Conservation (phyloP, 163 green algal genomes). For the Prototheca wickerhamii region DNA sequence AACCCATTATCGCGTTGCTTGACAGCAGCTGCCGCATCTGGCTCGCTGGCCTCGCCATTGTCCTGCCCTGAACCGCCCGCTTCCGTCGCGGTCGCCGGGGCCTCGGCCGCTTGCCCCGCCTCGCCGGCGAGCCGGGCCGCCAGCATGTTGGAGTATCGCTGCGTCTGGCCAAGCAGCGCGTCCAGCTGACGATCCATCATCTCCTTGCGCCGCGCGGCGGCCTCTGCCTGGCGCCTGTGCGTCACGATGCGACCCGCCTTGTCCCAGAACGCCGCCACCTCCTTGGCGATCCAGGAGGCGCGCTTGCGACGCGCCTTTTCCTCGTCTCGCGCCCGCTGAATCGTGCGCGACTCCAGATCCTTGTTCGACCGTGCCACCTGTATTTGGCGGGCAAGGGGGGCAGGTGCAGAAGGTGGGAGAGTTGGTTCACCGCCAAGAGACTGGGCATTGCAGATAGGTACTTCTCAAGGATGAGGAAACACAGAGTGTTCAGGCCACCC, state of each 20-base stretch:
- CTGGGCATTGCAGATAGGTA: too few relatives aligned
- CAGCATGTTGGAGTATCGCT: conserved; percentile 70
- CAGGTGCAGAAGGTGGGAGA: too few relatives aligned
- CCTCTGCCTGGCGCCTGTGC: conserved; percentile 69
- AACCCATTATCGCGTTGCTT: too few relatives aligned
- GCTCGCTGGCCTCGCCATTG: too few relatives aligned
- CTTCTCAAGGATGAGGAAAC: background rate
- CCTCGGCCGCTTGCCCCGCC: background rate
- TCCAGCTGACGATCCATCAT: conserved; percentile 89
- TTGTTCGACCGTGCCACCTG: conserved; percentile 42
- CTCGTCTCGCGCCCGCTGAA: conserved; percentile 42
- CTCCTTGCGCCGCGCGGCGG: conserved; percentile 76
- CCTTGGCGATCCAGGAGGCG: conserved; percentile 55
- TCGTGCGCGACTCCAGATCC: conserved; percentile 51
- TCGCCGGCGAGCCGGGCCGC: conserved; percentile 31
- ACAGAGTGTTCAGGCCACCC: background rate
- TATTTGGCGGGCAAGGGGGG: background rate
- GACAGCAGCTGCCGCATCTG: too few relatives aligned
- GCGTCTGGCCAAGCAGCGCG: conserved; percentile 90
- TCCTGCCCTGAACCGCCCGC: too few relatives aligned
- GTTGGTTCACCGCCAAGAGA: too few relatives aligned
- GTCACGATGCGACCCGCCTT: conserved; percentile 75
- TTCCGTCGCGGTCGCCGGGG: too few relatives aligned
- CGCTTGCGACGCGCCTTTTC: conserved; percentile 32
- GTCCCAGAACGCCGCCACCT: conserved; percentile 81